Percentiles rank a stretch among this genome's conserved stretches.
Evolutionary conservation across 2,329 filamentous ascomycete species (phyloP).

Genomic region (Lasiodiplodia hormozganensis): DNA sequence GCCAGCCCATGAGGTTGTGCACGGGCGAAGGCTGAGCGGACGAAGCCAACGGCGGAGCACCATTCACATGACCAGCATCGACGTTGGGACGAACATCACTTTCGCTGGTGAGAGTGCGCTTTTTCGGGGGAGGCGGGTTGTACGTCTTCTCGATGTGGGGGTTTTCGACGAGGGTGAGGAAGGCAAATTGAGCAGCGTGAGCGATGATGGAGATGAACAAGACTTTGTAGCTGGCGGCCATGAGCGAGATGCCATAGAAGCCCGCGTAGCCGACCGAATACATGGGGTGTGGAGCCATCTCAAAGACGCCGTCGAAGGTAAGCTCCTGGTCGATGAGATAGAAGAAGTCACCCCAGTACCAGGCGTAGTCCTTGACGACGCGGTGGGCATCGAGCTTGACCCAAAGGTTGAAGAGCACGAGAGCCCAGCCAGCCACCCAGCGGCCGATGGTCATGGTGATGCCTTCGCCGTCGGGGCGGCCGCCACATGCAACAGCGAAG

Average conservation of each 20-base stretch:
- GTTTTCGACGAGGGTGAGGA: conserved; percentile 90
- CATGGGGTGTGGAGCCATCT: conserved; percentile 99
- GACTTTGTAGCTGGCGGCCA: conserved; percentile 97
- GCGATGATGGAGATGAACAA: conserved; percentile 96
- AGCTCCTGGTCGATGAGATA: conserved; percentile 97
- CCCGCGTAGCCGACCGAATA: conserved; percentile 98
- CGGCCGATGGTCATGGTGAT: conserved; percentile 72
- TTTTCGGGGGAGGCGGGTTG: conserved; percentile 83
- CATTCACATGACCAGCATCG: conserved; percentile 47
- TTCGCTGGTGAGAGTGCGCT: conserved; percentile 40
- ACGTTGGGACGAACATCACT: conserved; percentile 34
- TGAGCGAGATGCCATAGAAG: conserved; percentile 97
- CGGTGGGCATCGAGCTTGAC: conserved; percentile 97
- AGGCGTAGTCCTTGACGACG: conserved; percentile 98
- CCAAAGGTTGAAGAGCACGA: conserved; percentile 96
- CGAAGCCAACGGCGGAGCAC: conserved; percentile 49
- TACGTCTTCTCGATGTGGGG: conserved; percentile 98
- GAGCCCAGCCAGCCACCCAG: conserved; percentile 77
- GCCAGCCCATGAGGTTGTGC: conserved; percentile 82
- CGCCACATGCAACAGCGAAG: conserved; percentile 88
- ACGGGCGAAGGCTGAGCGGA: conserved; percentile 68
- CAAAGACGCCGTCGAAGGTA: conserved; percentile 98
- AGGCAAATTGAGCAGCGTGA: conserved; percentile 92
- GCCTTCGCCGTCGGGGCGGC: conserved; percentile 75
- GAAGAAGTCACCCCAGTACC: conserved; percentile 99